Conservation (phyloP, 163 green algal species). For the Chlamydomonas reinhardtii region DNA sequence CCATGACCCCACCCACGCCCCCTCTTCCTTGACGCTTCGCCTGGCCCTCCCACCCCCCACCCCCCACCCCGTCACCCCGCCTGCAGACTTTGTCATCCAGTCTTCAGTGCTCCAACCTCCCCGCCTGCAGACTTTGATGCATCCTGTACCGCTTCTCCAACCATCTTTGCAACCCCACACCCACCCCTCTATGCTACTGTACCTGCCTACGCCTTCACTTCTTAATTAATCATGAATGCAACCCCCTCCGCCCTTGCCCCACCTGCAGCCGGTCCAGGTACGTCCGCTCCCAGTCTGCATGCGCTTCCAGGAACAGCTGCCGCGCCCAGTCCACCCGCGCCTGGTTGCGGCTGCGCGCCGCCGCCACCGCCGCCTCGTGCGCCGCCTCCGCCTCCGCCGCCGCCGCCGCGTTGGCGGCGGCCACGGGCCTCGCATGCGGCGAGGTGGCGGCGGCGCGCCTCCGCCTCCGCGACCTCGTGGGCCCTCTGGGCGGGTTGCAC, state of each 20-base stretch:
- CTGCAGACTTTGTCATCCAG: too few relatives aligned
- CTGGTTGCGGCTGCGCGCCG: constrained; percentile 41
- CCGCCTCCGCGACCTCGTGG: constrained; percentile 10
- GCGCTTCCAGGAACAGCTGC: constrained; percentile 37
- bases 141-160: too few relatives aligned
- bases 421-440: constrained; percentile 22
- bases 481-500: constrained; percentile 20
- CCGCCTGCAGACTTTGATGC: too few relatives aligned
- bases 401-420: constrained; percentile 16
- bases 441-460: constrained; percentile 16
- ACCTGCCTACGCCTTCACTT: too few relatives aligned
- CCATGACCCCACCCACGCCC: too few relatives aligned
- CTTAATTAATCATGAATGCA: too few relatives aligned
- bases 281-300: constrained; percentile 48
- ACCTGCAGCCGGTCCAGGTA: constrained; percentile 42
- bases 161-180: too few relatives aligned
- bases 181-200: too few relatives aligned
- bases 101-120: too few relatives aligned
- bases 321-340: constrained; percentile 44
- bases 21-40: too few relatives aligned
- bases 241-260: not conserved
- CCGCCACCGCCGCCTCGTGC: constrained; percentile 35
- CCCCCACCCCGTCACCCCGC: too few relatives aligned
- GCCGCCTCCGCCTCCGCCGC: constrained; percentile 15
- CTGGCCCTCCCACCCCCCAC: too few relatives aligned